A percentile compares a stretch with the other conserved stretches of the same genome.
Conservation (phyloP, 225 moss, liverwort and hornwort species). For the Neckera pumila region DNA sequence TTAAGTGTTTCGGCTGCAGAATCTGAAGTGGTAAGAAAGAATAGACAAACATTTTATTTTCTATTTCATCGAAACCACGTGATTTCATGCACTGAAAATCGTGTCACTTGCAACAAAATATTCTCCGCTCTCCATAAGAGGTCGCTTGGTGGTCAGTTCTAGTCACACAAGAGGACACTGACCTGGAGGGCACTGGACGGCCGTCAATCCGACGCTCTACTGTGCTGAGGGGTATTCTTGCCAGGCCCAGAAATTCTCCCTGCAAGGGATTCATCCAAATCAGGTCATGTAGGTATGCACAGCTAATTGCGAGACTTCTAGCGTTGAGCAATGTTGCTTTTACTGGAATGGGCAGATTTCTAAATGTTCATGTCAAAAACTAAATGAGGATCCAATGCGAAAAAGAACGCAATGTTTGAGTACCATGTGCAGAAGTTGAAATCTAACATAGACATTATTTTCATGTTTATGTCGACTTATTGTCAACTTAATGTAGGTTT, state of each 20-base stretch:
- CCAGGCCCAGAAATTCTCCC: conserved; percentile 74
- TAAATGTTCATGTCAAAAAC: too few relatives aligned
- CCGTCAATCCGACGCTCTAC: conserved; percentile 78
- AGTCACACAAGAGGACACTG: too few relatives aligned
- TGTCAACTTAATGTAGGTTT: background rate
- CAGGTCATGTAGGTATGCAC: background rate
- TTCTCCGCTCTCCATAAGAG: background rate
- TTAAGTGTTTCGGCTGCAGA: rapidly evolving
- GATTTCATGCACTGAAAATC: background rate
- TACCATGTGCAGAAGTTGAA: too few relatives aligned
- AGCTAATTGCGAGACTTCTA: too few relatives aligned
- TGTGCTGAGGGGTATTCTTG: conserved; percentile 49
- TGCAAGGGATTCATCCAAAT: background rate
- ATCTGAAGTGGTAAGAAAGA: too few relatives aligned
- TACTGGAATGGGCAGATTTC: too few relatives aligned
- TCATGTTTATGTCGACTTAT: rapidly evolving
- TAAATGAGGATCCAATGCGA: too few relatives aligned
- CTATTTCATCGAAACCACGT: too few relatives aligned
- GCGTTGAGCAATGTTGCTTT: too few relatives aligned
- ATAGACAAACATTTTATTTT: background rate
- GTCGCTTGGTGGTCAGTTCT: rapidly evolving
- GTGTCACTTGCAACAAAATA: too few relatives aligned
- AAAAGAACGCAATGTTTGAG: too few relatives aligned
- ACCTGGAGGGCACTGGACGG: conserved; percentile 56
- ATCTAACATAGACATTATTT: too few relatives aligned